Percentiles rank a stretch among this genome's conserved stretches.
Evolutionary conservation across 2,329 filamentous ascomycete species (phyloP).

Genomic region (Elsinoe australis): DNA sequence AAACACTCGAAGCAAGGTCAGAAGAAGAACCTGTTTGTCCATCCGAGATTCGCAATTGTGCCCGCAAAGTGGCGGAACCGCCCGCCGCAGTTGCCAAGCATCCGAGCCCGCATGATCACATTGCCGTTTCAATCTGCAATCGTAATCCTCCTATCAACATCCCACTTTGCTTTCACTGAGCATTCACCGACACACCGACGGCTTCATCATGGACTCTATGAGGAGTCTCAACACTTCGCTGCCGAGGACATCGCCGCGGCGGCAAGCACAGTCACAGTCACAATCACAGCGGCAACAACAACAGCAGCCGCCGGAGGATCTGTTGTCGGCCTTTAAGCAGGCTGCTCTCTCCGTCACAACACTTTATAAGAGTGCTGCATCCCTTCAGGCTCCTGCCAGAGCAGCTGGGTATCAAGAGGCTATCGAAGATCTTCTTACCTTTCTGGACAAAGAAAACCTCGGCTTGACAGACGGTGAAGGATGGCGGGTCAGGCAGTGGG

Average conservation of each 20-base stretch:
- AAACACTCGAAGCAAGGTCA: no score
- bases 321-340: conserved; percentile 83
- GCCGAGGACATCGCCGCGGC: conserved; percentile 42
- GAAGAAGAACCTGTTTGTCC: conserved; percentile 5
- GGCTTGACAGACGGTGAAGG: conserved; percentile 74
- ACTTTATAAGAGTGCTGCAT: conserved; percentile 84
- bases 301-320: conserved; percentile 36
- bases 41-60: conserved; percentile 1
- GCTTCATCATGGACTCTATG: conserved; percentile 53
- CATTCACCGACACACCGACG: neutral
- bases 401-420: conserved; percentile 88
- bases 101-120: conserved; percentile 13
- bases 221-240: conserved; percentile 55
- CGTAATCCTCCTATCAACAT: conserved; percentile 7
- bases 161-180: neutral
- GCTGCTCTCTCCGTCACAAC: conserved; percentile 92
- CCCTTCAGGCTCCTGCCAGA: conserved; percentile 66
- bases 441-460: conserved; percentile 74
- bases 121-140: conserved; percentile 6
- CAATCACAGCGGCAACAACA: conserved; percentile 22
- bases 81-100: conserved; percentile 5
- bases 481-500: conserved; percentile 58
- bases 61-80: conserved; percentile 10
- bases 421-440: conserved; percentile 77
- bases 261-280: conserved; percentile 28